Evolutionary conservation across 306 rosid species (phyloP).

Genomic region (Mimosa pudica): DNA sequence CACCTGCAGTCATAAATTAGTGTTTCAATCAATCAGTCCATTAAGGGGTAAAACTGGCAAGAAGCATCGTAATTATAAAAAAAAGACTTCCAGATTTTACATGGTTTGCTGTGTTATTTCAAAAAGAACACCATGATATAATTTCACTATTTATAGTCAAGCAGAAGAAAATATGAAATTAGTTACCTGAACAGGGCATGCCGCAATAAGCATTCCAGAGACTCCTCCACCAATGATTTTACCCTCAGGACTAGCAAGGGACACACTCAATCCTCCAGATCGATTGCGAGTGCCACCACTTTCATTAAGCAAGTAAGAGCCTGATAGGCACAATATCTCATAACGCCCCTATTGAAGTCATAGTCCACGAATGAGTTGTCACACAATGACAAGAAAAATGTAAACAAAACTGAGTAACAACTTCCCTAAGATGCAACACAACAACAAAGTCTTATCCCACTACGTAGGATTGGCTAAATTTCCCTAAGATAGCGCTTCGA

Average conservation of each 20-base stretch:
- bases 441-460: too few relatives aligned
- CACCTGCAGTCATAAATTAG: conserved; percentile 57
- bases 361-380: conserved; percentile 17
- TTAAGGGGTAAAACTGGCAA: neutral
- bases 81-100: neutral
- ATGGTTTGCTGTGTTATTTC: neutral
- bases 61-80: neutral
- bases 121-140: neutral
- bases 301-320: conserved; percentile 65
- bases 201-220: conserved; percentile 80
- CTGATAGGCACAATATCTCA: conserved; percentile 86
- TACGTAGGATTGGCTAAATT: neutral
- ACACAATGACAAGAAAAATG: conserved; percentile 2
- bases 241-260: conserved; percentile 94
- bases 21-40: conserved; percentile 29
- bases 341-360: conserved; percentile 68
- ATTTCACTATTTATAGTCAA: neutral
- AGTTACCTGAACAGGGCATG: conserved; percentile 85
- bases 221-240: conserved; percentile 83
- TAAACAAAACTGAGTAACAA: neutral
- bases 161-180: conserved; percentile 21
- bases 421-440: neutral
- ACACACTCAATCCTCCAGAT: conserved; percentile 67
- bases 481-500: neutral
- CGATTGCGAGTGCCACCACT: conserved; percentile 63